Conservation (phyloP, 495 filamentous ascomycete species). For the Penicillium soppii region DNA sequence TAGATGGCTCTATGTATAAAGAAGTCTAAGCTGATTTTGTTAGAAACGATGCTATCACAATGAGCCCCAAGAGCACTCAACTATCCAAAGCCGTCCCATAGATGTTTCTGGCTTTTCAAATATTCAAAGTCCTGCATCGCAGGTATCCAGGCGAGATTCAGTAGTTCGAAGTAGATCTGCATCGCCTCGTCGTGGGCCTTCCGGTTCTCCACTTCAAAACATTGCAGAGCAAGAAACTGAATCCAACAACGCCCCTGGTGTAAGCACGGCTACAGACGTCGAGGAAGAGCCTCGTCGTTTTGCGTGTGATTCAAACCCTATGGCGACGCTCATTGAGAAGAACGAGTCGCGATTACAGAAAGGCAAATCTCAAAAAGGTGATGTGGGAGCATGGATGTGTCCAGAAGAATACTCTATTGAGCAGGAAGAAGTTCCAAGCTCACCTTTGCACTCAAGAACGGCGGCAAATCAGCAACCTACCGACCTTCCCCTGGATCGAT, state of each 20-base stretch:
- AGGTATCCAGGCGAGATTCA: background rate
- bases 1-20: background rate
- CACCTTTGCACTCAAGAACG: background rate
- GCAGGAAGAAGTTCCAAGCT: background rate
- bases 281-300: conserved; percentile 11
- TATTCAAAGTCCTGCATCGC: background rate
- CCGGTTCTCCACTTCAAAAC: background rate
- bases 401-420: conserved; percentile 5
- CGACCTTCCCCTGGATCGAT: background rate
- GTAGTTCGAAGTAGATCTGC: conserved; percentile 3
- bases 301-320: conserved; percentile 23
- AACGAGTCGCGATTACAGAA: conserved; percentile 11
- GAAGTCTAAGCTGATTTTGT: background rate
- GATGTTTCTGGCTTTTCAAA: background rate
- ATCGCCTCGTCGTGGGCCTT: background rate
- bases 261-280: background rate
- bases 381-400: conserved; percentile 21
- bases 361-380: conserved; percentile 17
- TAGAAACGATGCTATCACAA: conserved; percentile 27
- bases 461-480: background rate
- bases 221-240: background rate
- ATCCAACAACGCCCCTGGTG: too few species aligned
- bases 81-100: background rate
- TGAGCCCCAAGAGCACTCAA: background rate
- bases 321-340: conserved; percentile 19